Percentiles rank a stretch among this genome's conserved stretches.
Evolutionary conservation across 257 asterid species (phyloP).

Genomic region (Mentha longifolia): DNA sequence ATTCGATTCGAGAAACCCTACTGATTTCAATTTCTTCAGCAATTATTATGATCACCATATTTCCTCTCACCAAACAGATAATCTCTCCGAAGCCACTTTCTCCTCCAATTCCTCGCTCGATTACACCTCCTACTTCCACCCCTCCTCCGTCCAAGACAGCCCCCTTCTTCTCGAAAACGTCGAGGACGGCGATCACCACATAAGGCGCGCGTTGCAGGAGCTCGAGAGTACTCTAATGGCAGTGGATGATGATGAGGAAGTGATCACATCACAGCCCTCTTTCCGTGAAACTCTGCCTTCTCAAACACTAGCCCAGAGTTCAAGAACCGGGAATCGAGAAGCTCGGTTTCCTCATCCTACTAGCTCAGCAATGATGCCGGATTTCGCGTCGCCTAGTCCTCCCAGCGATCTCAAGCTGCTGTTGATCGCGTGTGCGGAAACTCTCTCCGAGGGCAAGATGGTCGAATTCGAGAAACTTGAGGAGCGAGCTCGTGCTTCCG

Average conservation of each 20-base stretch:
- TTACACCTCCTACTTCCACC: conserved; percentile 41
- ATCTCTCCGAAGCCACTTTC: conserved; percentile 47
- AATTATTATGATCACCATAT: conserved; percentile 44
- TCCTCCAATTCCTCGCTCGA: conserved; percentile 60
- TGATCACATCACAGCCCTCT: conserved; percentile 41
- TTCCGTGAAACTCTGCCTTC: conserved; percentile 31
- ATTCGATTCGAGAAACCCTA: conserved; percentile 61
- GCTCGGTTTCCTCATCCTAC: conserved; percentile 34
- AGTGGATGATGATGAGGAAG: conserved; percentile 59
- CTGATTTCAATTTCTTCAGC: conserved; percentile 56
- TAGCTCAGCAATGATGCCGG: conserved; percentile 36
- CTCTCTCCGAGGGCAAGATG: conserved; percentile 57
- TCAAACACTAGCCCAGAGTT: conserved; percentile 44
- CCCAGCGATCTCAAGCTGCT: conserved; percentile 64
- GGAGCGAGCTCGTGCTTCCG: conserved; percentile 53
- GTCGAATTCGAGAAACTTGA: conserved; percentile 53
- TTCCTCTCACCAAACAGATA: conserved; percentile 32
- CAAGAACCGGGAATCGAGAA: conserved; percentile 16
- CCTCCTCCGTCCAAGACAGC: conserved; percentile 8
- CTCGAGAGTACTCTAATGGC: conserved; percentile 77
- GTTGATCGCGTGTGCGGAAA: conserved; percentile 67
- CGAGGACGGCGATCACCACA: conserved; percentile 36
- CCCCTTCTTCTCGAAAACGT: neutral
- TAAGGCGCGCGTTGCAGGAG: conserved; percentile 54
- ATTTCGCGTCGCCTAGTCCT: conserved; percentile 40